Percentiles rank a stretch among this genome's conserved stretches.
phyloP scores from a whole-genome alignment of 768 basidiomycete species.

The Chalciporus piperatus region DNA sequence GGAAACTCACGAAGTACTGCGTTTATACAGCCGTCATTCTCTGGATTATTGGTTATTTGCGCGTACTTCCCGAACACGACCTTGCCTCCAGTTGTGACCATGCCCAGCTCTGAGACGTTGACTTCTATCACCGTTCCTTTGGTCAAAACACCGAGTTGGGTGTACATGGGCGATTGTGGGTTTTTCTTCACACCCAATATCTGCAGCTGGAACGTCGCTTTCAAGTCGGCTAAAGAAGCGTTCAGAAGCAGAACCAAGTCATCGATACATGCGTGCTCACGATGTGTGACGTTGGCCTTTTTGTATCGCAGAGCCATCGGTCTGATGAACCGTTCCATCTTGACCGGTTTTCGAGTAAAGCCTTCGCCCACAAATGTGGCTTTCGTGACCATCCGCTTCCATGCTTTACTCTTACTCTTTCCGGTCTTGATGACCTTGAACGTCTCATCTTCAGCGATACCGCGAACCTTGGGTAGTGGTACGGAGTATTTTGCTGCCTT shows the following conservation, averaged over 20 bases:
- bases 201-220: slow-evolving; percentile 98
- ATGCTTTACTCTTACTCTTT: slow-evolving; percentile 91
- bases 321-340: slow-evolving; percentile 96
- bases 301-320: slow-evolving; percentile 98
- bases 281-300: slow-evolving; percentile 99
- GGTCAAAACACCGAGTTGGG: slow-evolving; percentile 93
- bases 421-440: slow-evolving; percentile 99
- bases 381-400: slow-evolving; percentile 99
- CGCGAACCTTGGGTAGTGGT: slow-evolving; percentile 93
- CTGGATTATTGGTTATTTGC: slow-evolving; percentile 91
- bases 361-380: slow-evolving; percentile 98
- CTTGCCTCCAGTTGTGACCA: slow-evolving; percentile 97
- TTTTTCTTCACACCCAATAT: slow-evolving; percentile 99
- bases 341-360: slow-evolving; percentile 97
- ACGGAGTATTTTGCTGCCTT: slow-evolving; percentile 98
- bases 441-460: slow-evolving; percentile 99
- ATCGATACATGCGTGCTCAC: slow-evolving; percentile 43
- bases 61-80: slow-evolving; percentile 93
- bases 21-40: slow-evolving; percentile 96
- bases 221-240: slow-evolving; percentile 72
- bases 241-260: background rate
- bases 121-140: slow-evolving; percentile 99
- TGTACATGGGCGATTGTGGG: slow-evolving; percentile 98
- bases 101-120: slow-evolving; percentile 96
- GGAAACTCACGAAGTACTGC: slow-evolving; percentile 77